Conservation (phyloP, 2,329 filamentous ascomycete genomes). For the Triangularia verruculosa region DNA sequence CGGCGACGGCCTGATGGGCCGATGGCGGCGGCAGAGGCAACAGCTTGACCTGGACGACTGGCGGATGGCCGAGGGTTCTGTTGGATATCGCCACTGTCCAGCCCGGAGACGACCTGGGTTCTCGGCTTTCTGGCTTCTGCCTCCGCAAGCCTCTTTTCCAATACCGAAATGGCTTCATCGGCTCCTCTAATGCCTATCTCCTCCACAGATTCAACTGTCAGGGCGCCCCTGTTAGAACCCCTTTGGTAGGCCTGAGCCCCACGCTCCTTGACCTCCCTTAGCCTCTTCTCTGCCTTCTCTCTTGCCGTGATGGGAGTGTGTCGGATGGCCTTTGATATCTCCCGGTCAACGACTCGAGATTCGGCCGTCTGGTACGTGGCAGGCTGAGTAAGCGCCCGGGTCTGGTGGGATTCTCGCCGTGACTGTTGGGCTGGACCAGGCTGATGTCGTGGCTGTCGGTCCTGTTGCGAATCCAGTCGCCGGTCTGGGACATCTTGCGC, state of each 20-base stretch:
- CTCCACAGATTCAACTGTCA: background rate
- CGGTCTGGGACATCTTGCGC: no score
- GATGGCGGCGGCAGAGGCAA: background rate
- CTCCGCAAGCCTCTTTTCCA: background rate
- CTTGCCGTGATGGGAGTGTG: background rate
- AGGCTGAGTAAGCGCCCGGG: background rate
- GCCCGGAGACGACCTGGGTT: background rate
- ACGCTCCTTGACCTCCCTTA: background rate
- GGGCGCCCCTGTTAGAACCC: background rate
- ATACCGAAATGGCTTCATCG: background rate
- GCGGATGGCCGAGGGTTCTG: background rate
- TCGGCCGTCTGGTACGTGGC: background rate
- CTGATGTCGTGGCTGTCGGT: no score
- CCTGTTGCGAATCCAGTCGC: no score
- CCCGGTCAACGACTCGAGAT: background rate
- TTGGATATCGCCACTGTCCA: background rate
- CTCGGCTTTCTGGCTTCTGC: background rate
- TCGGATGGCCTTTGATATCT: background rate
- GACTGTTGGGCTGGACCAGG: no score
- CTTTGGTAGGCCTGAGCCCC: background rate
- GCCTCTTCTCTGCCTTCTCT: background rate
- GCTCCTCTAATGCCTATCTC: background rate
- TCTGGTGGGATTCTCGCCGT: background rate
- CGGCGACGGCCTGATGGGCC: background rate
- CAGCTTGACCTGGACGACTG: background rate